Evolutionary conservation across 1,139 yeast species (phyloP), one percentile per base, ranked within the genome.

Genomic region (Saccharomycopsis phalli): DNA sequence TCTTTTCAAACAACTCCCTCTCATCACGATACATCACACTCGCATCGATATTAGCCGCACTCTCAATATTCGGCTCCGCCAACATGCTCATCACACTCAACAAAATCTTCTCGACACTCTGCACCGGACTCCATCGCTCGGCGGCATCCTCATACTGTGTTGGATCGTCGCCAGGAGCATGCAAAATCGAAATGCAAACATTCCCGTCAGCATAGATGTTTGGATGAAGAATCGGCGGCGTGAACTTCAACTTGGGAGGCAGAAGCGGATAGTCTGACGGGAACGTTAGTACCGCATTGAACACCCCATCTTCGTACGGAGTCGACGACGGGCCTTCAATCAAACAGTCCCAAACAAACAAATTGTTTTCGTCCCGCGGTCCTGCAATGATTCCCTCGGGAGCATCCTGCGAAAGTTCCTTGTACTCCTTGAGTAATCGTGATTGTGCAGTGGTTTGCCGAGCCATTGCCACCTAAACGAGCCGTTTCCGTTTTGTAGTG

Each of bases 111-210:
- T 91, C 98, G 21, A 91, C 88, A 55, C 95, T 83, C 59, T 91
- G 98, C 34, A 91, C 91, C 0, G 98, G 98, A 5, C 94, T 82
- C 98, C 98, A 91, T 49, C 98, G 69, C 61, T 91, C 98, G 50
- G 88, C 93, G 0, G 97, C 95, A 26, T 84, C 62, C 59, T 91
- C 98, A 61, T 91, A 91, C 69, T 81, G 88, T 59, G 87, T 77
- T 20, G 98, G 97, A 59, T 91, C 98, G 53, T 88, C 95, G 10
- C 98, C 98, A 0, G 97, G 95, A 2, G 95, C 77, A 57, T 91
- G 98, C 49, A 91, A 67, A 46, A 91, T 91, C 19, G 95, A 86
- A 42, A 91, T 91, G 60, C 98, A 91, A 5, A 91, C 98, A 21
- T 84, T 86, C 2, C 98, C 98, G 58, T 88, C 94, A 41, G 84